Evolutionary conservation across 164 flowering plant species (phyloP), one percentile per base, ranked within the genome.

Genomic region (Nymphaea colorata): DNA sequence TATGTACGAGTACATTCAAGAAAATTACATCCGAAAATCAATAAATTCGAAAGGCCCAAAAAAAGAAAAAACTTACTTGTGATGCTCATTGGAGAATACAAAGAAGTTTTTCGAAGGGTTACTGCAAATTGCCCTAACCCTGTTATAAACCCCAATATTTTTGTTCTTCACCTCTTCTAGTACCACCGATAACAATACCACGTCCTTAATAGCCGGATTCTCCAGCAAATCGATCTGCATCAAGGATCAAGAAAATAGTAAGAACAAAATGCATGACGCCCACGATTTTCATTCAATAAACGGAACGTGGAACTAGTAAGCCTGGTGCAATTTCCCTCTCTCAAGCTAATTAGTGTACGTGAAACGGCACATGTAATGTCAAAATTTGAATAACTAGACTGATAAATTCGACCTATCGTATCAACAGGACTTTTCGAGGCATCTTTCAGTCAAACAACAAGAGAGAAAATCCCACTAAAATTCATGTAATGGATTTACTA

Each of bases 141-240:
- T 77, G 66, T 88, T 90, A 76, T 94, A 91, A 66, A 91, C 90
- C 2, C 90, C 66, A 66, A 83, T 61, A 64, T 94, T 94, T 82
- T 82, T 91, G 79, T 88, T 94, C 78, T 86, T 89, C 65, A 88
- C 98, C 81, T 94, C 98, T 5, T 91, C 87, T 70, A 87, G 75
- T 69, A 94, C 97, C 61, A 90, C 79, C 0, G 95, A 84, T 0
- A 91, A 86, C 75, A 94, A 82, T 36, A 94, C 95, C 4, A 91
- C 96, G 64, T 90, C 80, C 65, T 87, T 80, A 18, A 94, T 83
- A 0, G 93, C 96, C 4, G 88, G 85, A 76, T 91, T 91, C 83
- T 94, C 99, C 41, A 94, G 89, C 84, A 94, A 85, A 79, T 94
- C 97, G 82, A 94, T 94, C 98, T 93, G 67, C 55, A 47, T 47